Percentiles rank a stretch among this genome's conserved stretches.
These are phyloP conservation scores for Pleurotus giganteus DNA, from an alignment of 768 basidiomycete genomes.

Conservation along the genomic window DNA sequence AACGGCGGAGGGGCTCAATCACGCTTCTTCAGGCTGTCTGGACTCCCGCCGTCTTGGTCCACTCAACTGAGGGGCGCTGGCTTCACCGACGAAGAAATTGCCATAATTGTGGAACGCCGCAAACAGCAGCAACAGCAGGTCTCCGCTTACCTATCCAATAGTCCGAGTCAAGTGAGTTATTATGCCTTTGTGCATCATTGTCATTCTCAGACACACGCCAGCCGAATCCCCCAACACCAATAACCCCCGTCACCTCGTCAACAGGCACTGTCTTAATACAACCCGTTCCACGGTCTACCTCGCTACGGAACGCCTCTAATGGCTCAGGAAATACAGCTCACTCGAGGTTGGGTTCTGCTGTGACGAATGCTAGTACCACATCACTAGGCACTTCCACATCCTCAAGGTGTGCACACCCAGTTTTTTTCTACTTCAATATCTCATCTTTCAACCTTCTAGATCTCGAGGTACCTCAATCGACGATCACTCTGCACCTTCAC, in stretches of 20 bases:
- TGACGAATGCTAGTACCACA: slow-evolving; percentile 7
- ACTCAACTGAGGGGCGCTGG: slow-evolving; percentile 58
- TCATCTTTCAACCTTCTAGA: background rate
- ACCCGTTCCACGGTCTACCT: slow-evolving; percentile 2
- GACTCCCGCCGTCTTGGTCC: slow-evolving; percentile 75
- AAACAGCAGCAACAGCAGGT: slow-evolving; percentile 3
- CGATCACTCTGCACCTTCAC: background rate
- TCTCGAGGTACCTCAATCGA: background rate
- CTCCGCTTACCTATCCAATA: slow-evolving; percentile 10
- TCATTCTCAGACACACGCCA: background rate
- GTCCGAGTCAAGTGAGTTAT: background rate
- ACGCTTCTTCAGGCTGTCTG: slow-evolving; percentile 42
- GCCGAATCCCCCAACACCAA: slow-evolving; percentile 4
- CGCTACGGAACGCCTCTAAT: background rate
- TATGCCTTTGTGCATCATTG: background rate
- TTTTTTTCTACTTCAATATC: background rate
- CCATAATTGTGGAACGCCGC: slow-evolving; percentile 48
- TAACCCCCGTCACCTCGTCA: slow-evolving; percentile 1
- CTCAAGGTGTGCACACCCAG: background rate
- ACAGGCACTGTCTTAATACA: slow-evolving; percentile 5
- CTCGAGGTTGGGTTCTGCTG: slow-evolving; percentile 2
- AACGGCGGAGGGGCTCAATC: background rate
- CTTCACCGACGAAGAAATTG: slow-evolving; percentile 69
- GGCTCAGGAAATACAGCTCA: background rate
- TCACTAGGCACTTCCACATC: background rate